These are phyloP conservation scores for Boletus reticulatus DNA, from an alignment of 768 basidiomycete genomes.

Conservation along the genomic window DNA sequence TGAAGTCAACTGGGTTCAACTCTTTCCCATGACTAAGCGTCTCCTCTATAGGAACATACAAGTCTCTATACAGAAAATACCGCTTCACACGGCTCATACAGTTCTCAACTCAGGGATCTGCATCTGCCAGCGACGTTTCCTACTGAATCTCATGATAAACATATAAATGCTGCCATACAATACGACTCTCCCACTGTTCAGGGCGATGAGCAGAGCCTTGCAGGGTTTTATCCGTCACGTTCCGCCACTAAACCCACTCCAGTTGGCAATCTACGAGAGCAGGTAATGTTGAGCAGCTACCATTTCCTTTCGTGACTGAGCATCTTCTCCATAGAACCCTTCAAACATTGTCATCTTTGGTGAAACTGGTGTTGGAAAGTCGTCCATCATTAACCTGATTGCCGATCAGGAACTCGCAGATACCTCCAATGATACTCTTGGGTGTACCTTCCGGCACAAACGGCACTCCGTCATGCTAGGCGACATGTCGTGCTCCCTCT, in stretches of 20 bases:
- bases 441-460: conserved; percentile 4
- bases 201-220: too few relatives aligned
- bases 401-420: neutral
- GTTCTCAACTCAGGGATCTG: too few relatives aligned
- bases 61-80: too few relatives aligned
- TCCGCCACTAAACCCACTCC: too few relatives aligned
- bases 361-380: conserved; percentile 3
- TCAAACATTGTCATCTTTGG: conserved; percentile 7
- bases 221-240: too few relatives aligned
- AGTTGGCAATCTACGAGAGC: neutral
- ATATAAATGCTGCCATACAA: neutral
- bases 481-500: neutral
- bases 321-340: neutral
- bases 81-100: too few relatives aligned
- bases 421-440: conserved; percentile 1
- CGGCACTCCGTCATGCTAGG: neutral
- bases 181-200: neutral
- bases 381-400: conserved; percentile 10
- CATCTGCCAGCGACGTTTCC: too few relatives aligned
- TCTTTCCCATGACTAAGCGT: too few relatives aligned
- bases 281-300: neutral
- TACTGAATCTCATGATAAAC: too few relatives aligned
- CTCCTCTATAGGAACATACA: too few relatives aligned
- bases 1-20: too few relatives aligned
- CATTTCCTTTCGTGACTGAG: neutral